A percentile compares a stretch with the other conserved stretches of the same genome.
These are phyloP conservation scores for Alternaria infectoria DNA, from an alignment of 2,329 filamentous ascomycete genomes.

Conservation along the genomic window DNA sequence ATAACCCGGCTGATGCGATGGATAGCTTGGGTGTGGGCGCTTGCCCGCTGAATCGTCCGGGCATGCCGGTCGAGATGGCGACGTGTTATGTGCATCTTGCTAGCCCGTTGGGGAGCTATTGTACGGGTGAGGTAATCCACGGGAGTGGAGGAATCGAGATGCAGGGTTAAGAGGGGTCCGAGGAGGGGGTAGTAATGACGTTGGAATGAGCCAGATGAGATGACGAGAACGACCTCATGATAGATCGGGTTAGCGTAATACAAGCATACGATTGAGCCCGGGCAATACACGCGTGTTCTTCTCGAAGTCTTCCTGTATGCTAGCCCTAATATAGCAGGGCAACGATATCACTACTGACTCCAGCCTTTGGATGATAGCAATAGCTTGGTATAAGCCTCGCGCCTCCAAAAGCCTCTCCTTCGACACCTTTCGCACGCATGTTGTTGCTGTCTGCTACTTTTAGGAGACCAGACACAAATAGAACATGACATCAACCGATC, in stretches of 20 bases:
- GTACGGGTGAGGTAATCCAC: conserved; percentile 25
- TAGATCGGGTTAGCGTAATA: neutral
- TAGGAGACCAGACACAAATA: too few relatives aligned
- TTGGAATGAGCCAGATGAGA: neutral
- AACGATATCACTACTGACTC: neutral
- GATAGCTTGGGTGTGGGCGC: conserved; percentile 22
- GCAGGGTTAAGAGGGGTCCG: conserved; percentile 11
- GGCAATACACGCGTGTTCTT: too few relatives aligned
- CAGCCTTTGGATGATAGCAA: neutral
- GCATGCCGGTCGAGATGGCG: conserved; percentile 28
- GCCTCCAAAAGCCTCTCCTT: neutral
- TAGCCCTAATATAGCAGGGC: neutral
- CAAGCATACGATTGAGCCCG: neutral
- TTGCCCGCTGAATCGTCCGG: conserved; percentile 24
- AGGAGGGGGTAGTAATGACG: neutral
- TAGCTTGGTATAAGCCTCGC: neutral
- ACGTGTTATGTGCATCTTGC: conserved; percentile 26
- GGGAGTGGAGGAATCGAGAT: conserved; percentile 27
- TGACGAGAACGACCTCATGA: neutral
- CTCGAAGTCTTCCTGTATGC: too few relatives aligned
- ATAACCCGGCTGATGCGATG: conserved; percentile 18
- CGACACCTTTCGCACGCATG: neutral
- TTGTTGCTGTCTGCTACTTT: too few relatives aligned
- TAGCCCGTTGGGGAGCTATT: conserved; percentile 24
- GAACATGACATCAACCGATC: too few relatives aligned